phyloP scores from a whole-genome alignment of 495 filamentous ascomycete genomes.

The Trichoderma asperelloides region DNA sequence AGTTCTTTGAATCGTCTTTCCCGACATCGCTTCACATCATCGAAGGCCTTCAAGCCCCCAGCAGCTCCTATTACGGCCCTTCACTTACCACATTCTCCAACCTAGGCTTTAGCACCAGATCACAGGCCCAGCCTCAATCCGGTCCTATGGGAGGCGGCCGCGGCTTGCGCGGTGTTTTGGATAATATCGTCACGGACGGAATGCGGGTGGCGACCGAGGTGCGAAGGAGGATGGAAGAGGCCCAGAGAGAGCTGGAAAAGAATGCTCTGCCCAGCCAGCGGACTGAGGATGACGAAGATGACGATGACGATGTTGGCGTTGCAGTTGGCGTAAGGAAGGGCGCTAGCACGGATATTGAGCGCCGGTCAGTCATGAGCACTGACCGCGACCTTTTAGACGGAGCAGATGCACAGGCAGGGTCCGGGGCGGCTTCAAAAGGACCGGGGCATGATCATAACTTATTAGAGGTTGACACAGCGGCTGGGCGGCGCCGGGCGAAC shows the following conservation, averaged over 20 bases:
- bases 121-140: conserved; percentile 30
- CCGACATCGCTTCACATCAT: conserved; percentile 54
- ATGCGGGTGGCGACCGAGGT: conserved; percentile 93
- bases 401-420: conserved; percentile 58
- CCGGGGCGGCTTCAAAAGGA: conserved; percentile 17
- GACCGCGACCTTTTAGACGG: conserved; percentile 74
- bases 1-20: conserved; percentile 84
- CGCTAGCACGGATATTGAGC: conserved; percentile 33
- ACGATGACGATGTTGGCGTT: conserved; percentile 52
- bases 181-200: conserved; percentile 94
- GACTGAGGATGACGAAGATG: conserved; percentile 68
- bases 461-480: conserved; percentile 8
- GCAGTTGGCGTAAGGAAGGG: conserved; percentile 11
- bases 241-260: conserved; percentile 73
- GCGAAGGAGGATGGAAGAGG: conserved; percentile 84
- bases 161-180: conserved; percentile 81
- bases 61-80: conserved; percentile 22
- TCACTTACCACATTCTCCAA: conserved; percentile 76
- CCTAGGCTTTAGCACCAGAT: conserved; percentile 44
- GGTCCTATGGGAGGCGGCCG: conserved; percentile 54
- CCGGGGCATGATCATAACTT: neutral
- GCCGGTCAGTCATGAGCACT: conserved; percentile 56
- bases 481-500: neutral
- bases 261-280: conserved; percentile 55
- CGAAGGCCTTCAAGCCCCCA: conserved; percentile 32